Evolutionary conservation across 805 yeast genomes (phyloP), one percentile per base, ranked within the genome.

Genomic region (Sugiyamaella smithiae): DNA sequence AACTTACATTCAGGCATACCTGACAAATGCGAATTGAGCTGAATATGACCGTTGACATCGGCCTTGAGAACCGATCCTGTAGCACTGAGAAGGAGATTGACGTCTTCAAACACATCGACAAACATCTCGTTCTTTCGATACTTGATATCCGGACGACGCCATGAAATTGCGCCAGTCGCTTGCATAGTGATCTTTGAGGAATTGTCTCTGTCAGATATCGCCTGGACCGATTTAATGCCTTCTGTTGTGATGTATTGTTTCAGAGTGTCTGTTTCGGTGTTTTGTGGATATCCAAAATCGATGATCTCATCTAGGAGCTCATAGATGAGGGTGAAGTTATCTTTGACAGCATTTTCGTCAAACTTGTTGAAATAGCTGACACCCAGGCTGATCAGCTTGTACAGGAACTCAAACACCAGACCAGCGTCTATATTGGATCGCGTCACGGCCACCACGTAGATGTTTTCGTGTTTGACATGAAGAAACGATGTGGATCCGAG

Each of bases 401-500:
- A 80, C 19, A 91, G 68, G 59, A 85, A 87, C 69, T 91, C 97
- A 61, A 89, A 78, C 1, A 90, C 78, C 2, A 81, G 65, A 1
- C 89, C 79, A 28, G 90, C 89, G 63, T 91, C 97, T 31, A 84
- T 87, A 62, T 91, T 93, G 37, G 88, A 83, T 53, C 97, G 76
- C 0, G 95, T 80, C n/a, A 90, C 89, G 0, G 90, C 95, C 8
- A 90, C 95, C 6, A 88, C 59, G 85, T 95, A 93, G 12, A 91
- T 58, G 44, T 75, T 70, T 11, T 74, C 72, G 50, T 72, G 71
- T 55, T 78, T 79, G 42, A 87, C 82, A 61, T 88, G 90, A 46
- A 88, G 75, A 62, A 91, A 93, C 0, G 96, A 84, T 0, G 98
- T 93, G 0, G 96, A 87, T 1, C 98, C 98, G 38, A 93, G 68